Evolutionary conservation across 768 basidiomycete species (phyloP), one percentile per base, ranked within the genome.

Genomic region (Cystoderma amianthinum): DNA sequence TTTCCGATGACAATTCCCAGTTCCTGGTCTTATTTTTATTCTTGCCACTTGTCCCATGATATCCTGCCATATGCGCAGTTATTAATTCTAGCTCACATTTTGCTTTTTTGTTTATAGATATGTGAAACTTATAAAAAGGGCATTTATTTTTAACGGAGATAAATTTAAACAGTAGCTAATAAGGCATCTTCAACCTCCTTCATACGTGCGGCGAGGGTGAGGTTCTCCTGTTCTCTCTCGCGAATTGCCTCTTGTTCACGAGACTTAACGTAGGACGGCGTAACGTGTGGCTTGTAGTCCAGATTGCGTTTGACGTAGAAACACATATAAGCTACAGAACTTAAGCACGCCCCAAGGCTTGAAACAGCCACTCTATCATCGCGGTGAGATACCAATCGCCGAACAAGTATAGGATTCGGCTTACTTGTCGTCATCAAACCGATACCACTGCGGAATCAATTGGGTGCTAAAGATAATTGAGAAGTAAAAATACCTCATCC

Each of bases 361-460:
- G 90, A 78, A 16, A 71, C 74, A 1, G 80, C 80, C 7, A 94
- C 89, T 61, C 84, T 85, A 53, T 11, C 34, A 33, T 17, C 10
- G 20, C 36, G 41, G 33, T 32, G 22, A 38, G 11, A 4, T 15
- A 32, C 22, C 11, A 45, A 20, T 41, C 46, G 21, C 23, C 33
- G 45, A 41, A 38, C n/a, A 18, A 43, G 39, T 36, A 41, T 45
- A 51, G 48, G 43, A 23, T 38, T 16, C 22, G 39, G 28, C 78
- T 57, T 52, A 89, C 86, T 89, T 95, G 52, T 94, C 92, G 55
- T 96, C 93, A 58, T 96, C 92, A 59, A 91, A 92, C 17, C 82
- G 82, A 63, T 87, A 95, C 91, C 91, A 97, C 82, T 94, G 57
- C 21, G 21, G 32, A 38, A 25, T 24, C 21, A 38, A 42, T 17